These are phyloP conservation scores for Tetrapisispora namnaoensis DNA, from an alignment of 805 yeast species.

Conservation along the genomic window DNA sequence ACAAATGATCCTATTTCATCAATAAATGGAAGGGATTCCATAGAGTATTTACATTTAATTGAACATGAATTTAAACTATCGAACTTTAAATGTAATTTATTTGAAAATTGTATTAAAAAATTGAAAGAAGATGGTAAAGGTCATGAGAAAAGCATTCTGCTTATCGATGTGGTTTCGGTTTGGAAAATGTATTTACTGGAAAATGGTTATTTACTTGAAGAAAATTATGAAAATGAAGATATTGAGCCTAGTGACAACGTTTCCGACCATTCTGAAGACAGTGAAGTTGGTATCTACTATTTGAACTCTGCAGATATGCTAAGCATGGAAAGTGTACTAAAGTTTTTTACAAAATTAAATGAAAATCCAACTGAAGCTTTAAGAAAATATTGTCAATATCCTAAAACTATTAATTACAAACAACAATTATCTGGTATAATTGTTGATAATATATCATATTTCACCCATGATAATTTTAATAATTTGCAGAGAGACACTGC, in stretches of 20 bases:
- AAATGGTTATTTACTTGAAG: neutral
- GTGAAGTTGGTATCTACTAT: slow-evolving; percentile 2
- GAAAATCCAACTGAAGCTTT: slow-evolving; percentile 19
- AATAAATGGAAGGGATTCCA: neutral
- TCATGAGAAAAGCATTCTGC: slow-evolving; percentile 6
- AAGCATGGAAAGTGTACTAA: slow-evolving; percentile 15
- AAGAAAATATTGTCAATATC: slow-evolving; percentile 11
- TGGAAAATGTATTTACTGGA: slow-evolving; percentile 7
- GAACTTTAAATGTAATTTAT: slow-evolving; percentile 10
- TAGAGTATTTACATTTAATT: slow-evolving; percentile 17
- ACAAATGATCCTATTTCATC: slow-evolving; percentile 1
- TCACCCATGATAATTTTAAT: slow-evolving; percentile 9
- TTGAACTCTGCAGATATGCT: slow-evolving; percentile 16
- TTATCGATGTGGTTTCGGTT: slow-evolving; percentile 20
- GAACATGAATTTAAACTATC: slow-evolving; percentile 19
- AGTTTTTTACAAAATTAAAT: slow-evolving; percentile 16
- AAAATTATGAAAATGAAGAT: neutral
- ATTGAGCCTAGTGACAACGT: neutral
- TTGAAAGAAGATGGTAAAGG: neutral
- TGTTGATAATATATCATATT: slow-evolving; percentile 26
- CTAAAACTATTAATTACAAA: neutral
- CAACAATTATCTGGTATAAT: slow-evolving; percentile 22
- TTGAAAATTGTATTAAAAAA: slow-evolving; percentile 3
- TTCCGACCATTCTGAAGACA: neutral
- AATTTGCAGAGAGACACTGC: neutral